A percentile compares a stretch with the other conserved stretches of the same genome.
These are phyloP conservation scores for Mycosarcoma mackinlayi DNA, from an alignment of 1,284 basidiomycete species.

Conservation along the genomic window DNA sequence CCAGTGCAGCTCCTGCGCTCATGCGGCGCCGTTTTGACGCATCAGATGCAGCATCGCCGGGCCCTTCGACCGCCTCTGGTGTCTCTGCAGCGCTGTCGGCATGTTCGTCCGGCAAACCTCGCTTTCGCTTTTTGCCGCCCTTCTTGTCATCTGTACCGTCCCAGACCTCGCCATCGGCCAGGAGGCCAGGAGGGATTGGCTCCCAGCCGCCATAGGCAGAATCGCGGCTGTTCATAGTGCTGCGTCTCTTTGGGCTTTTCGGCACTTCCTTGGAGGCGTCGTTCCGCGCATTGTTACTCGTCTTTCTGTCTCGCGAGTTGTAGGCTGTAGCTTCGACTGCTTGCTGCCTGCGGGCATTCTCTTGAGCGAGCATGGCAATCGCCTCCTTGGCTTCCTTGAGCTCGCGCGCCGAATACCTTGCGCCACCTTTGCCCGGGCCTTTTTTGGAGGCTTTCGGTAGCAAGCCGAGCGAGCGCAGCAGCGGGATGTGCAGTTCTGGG, in stretches of 20 bases:
- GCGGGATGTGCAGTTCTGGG: conserved; percentile 79
- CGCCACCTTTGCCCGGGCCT: conserved; percentile 35
- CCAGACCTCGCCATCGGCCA: conserved; percentile 63
- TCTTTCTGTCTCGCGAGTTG: conserved; percentile 39
- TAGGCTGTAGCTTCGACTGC: conserved; percentile 35
- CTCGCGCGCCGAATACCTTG: conserved; percentile 56
- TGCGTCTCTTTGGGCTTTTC: conserved; percentile 75
- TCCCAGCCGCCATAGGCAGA: conserved; percentile 91
- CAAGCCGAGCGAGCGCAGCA: conserved; percentile 61
- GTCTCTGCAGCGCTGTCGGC: conserved; percentile 27
- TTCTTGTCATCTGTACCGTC: conserved; percentile 66
- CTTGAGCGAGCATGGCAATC: conserved; percentile 57
- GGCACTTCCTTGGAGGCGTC: conserved; percentile 33
- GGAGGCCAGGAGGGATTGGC: conserved; percentile 71
- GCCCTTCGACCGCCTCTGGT: conserved; percentile 28
- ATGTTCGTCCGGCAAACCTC: conserved; percentile 40
- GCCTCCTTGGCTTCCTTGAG: conserved; percentile 66
- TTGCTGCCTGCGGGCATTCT: conserved; percentile 60
- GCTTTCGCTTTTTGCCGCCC: conserved; percentile 56
- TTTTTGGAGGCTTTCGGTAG: conserved; percentile 57
- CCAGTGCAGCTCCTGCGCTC: conserved; percentile 27
- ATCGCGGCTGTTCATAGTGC: conserved; percentile 95
- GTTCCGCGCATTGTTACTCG: conserved; percentile 19
- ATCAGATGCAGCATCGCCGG: conserved; percentile 25
- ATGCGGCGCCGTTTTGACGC: conserved; percentile 55